Conservation (phyloP, 2,329 filamentous ascomycete species). For the Dryadomyces sulphureus region DNA sequence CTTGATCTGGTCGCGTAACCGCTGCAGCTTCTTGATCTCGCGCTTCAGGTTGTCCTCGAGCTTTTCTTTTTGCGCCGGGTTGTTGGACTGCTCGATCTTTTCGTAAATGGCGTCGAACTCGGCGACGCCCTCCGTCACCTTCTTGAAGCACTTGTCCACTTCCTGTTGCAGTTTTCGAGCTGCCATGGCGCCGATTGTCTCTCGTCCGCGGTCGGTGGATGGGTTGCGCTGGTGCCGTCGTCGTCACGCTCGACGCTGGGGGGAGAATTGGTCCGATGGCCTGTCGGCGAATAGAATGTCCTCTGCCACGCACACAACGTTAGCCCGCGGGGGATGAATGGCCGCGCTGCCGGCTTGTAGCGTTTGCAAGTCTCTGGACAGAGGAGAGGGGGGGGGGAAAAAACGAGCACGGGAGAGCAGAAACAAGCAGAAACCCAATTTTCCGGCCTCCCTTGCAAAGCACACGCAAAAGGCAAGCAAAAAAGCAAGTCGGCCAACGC, state of each 20-base stretch:
- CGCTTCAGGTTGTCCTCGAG: slow-evolving; percentile 95
- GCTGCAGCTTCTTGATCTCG: slow-evolving; percentile 98
- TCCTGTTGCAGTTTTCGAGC: slow-evolving; percentile 94
- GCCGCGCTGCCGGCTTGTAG: too few species aligned
- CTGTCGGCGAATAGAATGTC: too few species aligned
- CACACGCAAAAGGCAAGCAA: background rate
- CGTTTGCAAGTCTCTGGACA: too few species aligned
- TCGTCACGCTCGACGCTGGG: background rate
- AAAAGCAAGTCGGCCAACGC: background rate
- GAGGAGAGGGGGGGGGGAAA: too few species aligned
- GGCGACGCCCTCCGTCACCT: slow-evolving; percentile 81
- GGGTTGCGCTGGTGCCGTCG: background rate
- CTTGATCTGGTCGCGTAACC: slow-evolving; percentile 96
- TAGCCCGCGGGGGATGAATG: background rate
- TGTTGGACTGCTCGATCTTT: slow-evolving; percentile 87
- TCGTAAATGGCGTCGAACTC: slow-evolving; percentile 94
- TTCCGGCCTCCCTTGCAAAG: background rate
- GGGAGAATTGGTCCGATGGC: background rate
- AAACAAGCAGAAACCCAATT: background rate
- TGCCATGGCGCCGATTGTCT: slow-evolving; percentile 56
- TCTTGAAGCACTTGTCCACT: slow-evolving; percentile 99
- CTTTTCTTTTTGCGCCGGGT: slow-evolving; percentile 94
- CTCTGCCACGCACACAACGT: background rate
- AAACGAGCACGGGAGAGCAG: too few species aligned
- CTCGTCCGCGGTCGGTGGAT: background rate